Evolutionary conservation across 2,329 filamentous ascomycete species (phyloP), one percentile per base, ranked within the genome.

Genomic region (Talaromyces sp.): DNA sequence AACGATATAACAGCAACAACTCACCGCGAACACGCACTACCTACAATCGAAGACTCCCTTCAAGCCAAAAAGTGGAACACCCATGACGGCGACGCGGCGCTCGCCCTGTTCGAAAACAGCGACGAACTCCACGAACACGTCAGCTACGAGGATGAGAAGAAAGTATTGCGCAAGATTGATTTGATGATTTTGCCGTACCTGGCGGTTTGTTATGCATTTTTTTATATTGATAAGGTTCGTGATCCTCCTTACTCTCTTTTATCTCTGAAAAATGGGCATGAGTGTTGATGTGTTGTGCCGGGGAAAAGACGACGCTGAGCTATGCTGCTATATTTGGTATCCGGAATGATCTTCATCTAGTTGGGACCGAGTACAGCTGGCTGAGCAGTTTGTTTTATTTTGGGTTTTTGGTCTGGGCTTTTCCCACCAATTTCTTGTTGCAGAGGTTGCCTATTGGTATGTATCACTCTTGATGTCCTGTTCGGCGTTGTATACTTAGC

Each of bases 281-380:
- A 31, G 9, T 33, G 19, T n/a, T 54, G 35, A 24, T 14, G 37
- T 16, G 13, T 52, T 19, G 14, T 49, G 47, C 9, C 14, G 50
- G 27, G 3, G 39, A 16, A 31, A 49, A 47, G 77, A 87, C 85
- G 0, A 87, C 83, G 0, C 74, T 87, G 35, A 86, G 83, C 0
- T 89, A 89, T 68, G 87, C 88, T 0, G 87, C 87, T 22, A 86
- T 90, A 59, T 89, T 89, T 65, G 86, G 86, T 1, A 85, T 90
- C 66, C 79, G 81, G 24, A 81, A 87, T 2, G 86, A 88, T 67
- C 79, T 89, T 9, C 68, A 82, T 14, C 78, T 89, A 1, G 77
- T 81, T n/a, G 85, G 85, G 1, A 81, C 82, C 0, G 78, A 88
- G 67, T 89, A 89, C 69, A 85, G 78, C 65, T 87, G 84, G 82